Percentiles rank a stretch among this genome's conserved stretches.
phyloP scores from a whole-genome alignment of 2,329 filamentous ascomycete genomes.

The Arthrobotrys sphaeroides region DNA sequence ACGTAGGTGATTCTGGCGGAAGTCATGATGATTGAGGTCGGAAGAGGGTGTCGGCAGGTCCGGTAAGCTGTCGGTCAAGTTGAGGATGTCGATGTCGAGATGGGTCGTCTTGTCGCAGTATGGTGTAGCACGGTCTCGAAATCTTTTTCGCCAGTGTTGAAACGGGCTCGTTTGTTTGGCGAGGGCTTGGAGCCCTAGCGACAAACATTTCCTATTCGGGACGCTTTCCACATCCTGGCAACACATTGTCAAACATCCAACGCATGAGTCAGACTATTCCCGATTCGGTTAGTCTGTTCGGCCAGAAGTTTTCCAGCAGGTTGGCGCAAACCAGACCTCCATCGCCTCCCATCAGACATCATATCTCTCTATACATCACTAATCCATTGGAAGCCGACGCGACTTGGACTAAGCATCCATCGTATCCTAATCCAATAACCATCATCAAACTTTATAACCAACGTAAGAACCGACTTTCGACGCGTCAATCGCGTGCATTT shows the following conservation, averaged over 20 bases:
- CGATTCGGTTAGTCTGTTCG: slow-evolving; percentile 12
- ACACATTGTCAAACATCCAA: slow-evolving; percentile 3
- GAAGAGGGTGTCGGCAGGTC: slow-evolving; percentile 23
- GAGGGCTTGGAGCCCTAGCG: slow-evolving; percentile 39
- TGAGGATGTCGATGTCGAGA: slow-evolving; percentile 48
- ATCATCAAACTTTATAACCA: slow-evolving; percentile 26
- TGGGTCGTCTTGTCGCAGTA: slow-evolving; percentile 48
- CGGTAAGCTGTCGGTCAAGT: slow-evolving; percentile 27
- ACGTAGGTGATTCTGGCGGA: slow-evolving; percentile 69
- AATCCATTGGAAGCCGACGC: slow-evolving; percentile 50
- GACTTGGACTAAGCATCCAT: slow-evolving; percentile 49
- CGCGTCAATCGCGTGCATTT: slow-evolving; percentile 47
- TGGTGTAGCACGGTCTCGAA: slow-evolving; percentile 29
- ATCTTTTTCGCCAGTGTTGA: slow-evolving; percentile 49
- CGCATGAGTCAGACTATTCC: background rate
- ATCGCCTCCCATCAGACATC: slow-evolving; percentile 44
- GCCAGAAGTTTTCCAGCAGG: slow-evolving; percentile 40
- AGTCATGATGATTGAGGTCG: slow-evolving; percentile 65
- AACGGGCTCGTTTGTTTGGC: slow-evolving; percentile 17
- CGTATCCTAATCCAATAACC: slow-evolving; percentile 36
- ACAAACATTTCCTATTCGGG: no score
- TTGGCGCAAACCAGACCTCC: slow-evolving; percentile 37
- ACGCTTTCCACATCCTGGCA: no score
- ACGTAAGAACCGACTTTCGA: slow-evolving; percentile 47
- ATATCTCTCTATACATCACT: slow-evolving; percentile 7